Evolutionary conservation across 2,329 filamentous ascomycete species (phyloP).

Genomic region (Colletotrichum theobromicola): DNA sequence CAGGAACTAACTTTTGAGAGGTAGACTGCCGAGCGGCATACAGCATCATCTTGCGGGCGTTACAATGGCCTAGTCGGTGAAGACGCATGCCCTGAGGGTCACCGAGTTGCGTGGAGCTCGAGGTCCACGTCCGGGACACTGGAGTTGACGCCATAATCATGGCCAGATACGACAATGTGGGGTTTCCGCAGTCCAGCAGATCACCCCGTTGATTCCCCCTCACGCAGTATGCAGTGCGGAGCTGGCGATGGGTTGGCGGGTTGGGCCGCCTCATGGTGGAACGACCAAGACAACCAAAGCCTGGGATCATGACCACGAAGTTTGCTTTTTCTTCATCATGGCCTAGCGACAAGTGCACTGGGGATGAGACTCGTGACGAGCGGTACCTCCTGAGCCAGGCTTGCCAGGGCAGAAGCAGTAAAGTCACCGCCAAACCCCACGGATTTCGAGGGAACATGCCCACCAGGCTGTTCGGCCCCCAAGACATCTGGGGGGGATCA

Average conservation of each 20-base stretch:
- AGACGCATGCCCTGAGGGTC: background rate
- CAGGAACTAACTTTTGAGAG: background rate
- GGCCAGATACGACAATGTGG: conserved; percentile 7
- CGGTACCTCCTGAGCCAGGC: background rate
- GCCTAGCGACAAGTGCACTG: background rate
- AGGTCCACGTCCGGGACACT: background rate
- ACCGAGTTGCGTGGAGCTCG: background rate
- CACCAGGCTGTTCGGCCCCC: background rate
- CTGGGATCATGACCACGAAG: background rate
- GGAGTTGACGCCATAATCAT: conserved; percentile 1
- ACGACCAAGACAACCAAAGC: background rate
- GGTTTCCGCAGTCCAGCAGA: background rate
- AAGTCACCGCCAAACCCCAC: background rate
- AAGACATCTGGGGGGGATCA: background rate
- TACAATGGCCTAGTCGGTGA: background rate
- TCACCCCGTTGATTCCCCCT: background rate
- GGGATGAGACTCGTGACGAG: background rate
- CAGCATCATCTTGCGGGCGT: background rate
- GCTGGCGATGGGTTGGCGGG: background rate
- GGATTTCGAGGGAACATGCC: background rate
- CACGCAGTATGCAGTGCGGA: conserved; percentile 6
- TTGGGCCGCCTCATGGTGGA: background rate
- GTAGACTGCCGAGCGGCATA: background rate
- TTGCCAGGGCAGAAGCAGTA: background rate
- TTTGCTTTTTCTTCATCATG: background rate